These are phyloP conservation scores for Epichloe elymi DNA, from an alignment of 2,329 filamentous ascomycete species.

Conservation along the genomic window DNA sequence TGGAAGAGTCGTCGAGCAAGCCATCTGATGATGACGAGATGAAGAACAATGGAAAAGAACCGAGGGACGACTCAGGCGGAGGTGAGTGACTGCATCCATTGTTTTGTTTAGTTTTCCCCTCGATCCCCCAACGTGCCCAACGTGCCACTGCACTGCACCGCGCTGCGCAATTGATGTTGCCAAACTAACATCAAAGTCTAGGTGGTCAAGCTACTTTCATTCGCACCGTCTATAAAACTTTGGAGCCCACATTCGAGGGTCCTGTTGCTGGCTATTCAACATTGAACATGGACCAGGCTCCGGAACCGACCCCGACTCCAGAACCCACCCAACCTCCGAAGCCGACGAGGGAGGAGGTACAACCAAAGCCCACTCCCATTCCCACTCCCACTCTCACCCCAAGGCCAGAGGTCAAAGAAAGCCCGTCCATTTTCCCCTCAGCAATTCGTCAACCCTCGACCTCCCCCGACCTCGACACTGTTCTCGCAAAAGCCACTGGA, in stretches of 20 bases:
- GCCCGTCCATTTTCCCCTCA: constrained; percentile 10
- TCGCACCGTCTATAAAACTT: constrained; percentile 28
- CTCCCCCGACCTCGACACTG: constrained; percentile 12
- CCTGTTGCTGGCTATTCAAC: constrained; percentile 29
- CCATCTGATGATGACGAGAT: neutral
- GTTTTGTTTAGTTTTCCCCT: neutral
- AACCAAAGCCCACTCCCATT: constrained; percentile 4
- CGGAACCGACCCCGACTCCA: constrained; percentile 1
- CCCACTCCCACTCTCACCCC: neutral
- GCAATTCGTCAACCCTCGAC: constrained; percentile 16
- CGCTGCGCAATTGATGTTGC: neutral
- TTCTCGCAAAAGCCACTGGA: constrained; percentile 19
- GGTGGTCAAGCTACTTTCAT: constrained; percentile 15
- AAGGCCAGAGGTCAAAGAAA: constrained; percentile 5
- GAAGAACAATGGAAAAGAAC: neutral
- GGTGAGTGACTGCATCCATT: neutral
- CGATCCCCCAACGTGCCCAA: neutral
- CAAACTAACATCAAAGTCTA: constrained; percentile 1
- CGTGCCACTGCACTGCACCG: neutral
- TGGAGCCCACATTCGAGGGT: constrained; percentile 28
- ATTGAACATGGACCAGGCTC: constrained; percentile 10
- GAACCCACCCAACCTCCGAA: neutral
- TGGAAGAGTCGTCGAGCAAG: neutral
- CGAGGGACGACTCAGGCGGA: neutral
- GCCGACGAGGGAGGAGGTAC: constrained; percentile 3